These are phyloP conservation scores for Metschnikowia gelsemii DNA, from an alignment of 805 yeast species.

Conservation along the genomic window DNA sequence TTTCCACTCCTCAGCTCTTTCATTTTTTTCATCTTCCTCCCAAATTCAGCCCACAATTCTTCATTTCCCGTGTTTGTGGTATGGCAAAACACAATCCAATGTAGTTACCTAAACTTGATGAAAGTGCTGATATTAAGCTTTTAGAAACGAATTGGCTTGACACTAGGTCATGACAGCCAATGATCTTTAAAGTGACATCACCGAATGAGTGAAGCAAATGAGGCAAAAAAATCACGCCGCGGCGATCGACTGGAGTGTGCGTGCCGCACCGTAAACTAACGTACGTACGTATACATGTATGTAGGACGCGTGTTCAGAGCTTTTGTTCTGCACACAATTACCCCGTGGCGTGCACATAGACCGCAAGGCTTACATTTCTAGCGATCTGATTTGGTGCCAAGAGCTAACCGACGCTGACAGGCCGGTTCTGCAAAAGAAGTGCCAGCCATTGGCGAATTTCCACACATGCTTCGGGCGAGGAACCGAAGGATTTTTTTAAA, in stretches of 20 bases:
- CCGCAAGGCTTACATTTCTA: constrained; percentile 3
- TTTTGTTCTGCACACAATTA: neutral
- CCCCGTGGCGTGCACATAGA: neutral
- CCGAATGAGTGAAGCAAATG: neutral
- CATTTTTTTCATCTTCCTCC: too few relatives aligned
- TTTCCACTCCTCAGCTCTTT: too few relatives aligned
- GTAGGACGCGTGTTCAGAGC: neutral
- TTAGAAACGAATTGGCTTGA: too few relatives aligned
- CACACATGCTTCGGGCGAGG: constrained; percentile 1
- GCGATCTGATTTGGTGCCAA: constrained; percentile 7
- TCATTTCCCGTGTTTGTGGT: too few relatives aligned
- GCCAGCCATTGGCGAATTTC: constrained; percentile 11
- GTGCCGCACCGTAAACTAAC: constrained; percentile 8
- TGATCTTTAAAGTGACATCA: neutral
- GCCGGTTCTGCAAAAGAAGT: constrained; percentile 2
- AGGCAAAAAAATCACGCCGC: constrained; percentile 1
- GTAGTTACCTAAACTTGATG: too few relatives aligned
- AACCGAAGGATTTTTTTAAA: too few relatives aligned
- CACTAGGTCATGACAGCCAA: too few relatives aligned
- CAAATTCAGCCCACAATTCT: too few relatives aligned
- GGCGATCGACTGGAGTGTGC: constrained; percentile 1
- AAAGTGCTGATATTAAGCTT: too few relatives aligned
- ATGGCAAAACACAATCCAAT: too few relatives aligned
- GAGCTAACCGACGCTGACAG: constrained; percentile 2
- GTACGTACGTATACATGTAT: constrained; percentile 2